Base-by-base conservation (phyloP, 2,329 filamentous ascomycete species). In the Aspergillus vadensis region DNA sequence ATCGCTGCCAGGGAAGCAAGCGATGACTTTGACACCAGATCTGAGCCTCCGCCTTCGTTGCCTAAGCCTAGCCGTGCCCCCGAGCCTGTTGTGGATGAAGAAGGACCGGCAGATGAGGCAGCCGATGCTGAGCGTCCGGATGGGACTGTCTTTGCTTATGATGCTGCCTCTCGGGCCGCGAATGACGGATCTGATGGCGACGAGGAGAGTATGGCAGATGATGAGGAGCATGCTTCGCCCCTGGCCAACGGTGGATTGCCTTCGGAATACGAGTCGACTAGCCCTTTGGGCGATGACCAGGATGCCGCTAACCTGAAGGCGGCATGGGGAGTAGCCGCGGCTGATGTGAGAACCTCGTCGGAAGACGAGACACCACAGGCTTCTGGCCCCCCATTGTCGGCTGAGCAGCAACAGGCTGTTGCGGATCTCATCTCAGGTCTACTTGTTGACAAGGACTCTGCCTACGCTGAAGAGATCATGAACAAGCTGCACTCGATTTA, bases 381-480 rank as follows among this genome's bases (percentile, higher is more conserved):
- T 30, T 19, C 47, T 27, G 25, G 15, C 4, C 23, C 56, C 19
- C 53, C 51, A 12, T 38, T 62, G 30, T 51, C 59, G 27, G 57
- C 56, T 4, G 57, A 64, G 36, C 53, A 91, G 66, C 53, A 91
- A 66, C 83, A 85, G 5, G 86, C 86, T 25, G 83, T 96, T 5
- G 87, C 88, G 71, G 85, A 84, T 12, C 83, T 95, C 2, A 83
- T 96, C 14, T 90, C 89, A 1, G 91, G 96, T 74, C 80, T 96
- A 1, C 81, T 96, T 14, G 78, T 83, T 43, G 92, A 90, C 56
- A 91, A 89, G 73, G 91, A 96, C 72, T 88, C 91, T 0, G 86
- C 88, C 14, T 96, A 92, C 69, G 92, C 89, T 0, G 90, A 96
- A 70, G 92, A 90, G 61, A 89, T 94, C 3, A 86, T 92, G 76